Base-by-base conservation (phyloP, 139 green algal genomes). In the Chlorokybus atmophyticus region DNA sequence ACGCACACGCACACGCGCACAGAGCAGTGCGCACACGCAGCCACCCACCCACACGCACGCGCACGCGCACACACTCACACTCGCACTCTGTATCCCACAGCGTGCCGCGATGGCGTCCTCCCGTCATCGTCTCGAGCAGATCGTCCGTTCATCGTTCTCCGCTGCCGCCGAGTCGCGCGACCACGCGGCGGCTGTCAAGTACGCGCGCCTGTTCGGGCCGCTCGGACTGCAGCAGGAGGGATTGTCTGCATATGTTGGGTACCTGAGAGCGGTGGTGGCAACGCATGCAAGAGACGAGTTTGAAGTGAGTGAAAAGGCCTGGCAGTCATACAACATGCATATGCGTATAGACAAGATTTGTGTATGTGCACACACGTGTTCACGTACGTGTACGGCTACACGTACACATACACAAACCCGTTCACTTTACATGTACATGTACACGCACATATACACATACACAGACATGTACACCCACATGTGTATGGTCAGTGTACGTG, bases 191-290 rank as follows among this genome's bases (percentile, higher is more conserved):
- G 81, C 84, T n/a, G 4, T 88, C 40, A 80, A 82, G 23, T 95
- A 86, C 74, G 69, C 75, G 0, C 47, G 57, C 39, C 78, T 95
- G 23, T 86, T 83, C 57, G 70, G 71, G 53, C 87, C 83, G 17
- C 77, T 95, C 54, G 69, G 75, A 4, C 59, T 83, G 55, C 59
- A 80, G 55, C 74, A 78, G 52, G 77, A 91, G 54, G 85, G 85
- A 4, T 44, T 90, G 41, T 39, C 71, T 29, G 39, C 65, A 24
- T 83, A 90, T 49, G 49, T 56, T 0, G 52, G 39, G 7, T 88
- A 86, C 59, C 53, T 89, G 32, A 48, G 64, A 1, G 32, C 23
- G 0, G 40, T 81, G 2, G 58, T 90, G 17, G 32, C 55, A 2
- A 50, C 58, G 7, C 57, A 70, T 3, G 82, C 82, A 3, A 24